Base-by-base conservation (phyloP, 2,329 filamentous ascomycete genomes). In the Stagonosporopsis vannaccii region DNA sequence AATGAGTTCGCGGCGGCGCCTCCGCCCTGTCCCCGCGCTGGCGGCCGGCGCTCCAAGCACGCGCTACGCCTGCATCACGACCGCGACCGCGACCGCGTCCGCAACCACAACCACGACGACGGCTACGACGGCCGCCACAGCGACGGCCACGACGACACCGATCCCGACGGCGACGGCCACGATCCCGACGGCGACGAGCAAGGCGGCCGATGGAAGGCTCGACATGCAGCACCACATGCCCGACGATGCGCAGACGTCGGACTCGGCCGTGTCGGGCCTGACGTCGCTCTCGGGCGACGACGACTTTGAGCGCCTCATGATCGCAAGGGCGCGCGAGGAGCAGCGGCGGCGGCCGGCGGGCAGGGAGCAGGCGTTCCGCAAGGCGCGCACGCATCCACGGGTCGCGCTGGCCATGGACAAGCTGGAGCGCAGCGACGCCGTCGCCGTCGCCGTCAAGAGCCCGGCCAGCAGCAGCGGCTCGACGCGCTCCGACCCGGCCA, bases 241-340 rank as follows among this genome's bases (percentile, higher is more conserved):
- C 43, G 68, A 72, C 22, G 59, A 69, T 43, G 59, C 54, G 44
- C 66, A 65, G 5, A 61, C 64, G 33, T 43, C 47, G 11, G 67
- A 49, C 22, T 72, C 70, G 3, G 60, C 66, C 28, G 59, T 66
- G 15, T 70, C 77, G 11, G 73, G 71, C 30, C 59, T 80, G 33
- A 77, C 71, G 28, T 71, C 70, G 11, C 63, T 79, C 49, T 78
- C 80, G 37, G 75, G 77, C 57, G 78, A 77, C 53, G 69, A 68
- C 39, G 79, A 81, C 62, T 81, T 82, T 56, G 80, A 79, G 15
- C 72, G 72, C 47, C 71, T 70, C 46, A 74, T 82, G 60, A 69
- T 81, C 43, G 77, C 80, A 60, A 75, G 79, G 59, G 74, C 71
- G 33, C 75, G 77, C 56, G 79, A 82, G 61, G 66, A 77, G 58